A percentile compares a stretch with the other conserved stretches of the same genome.
Conservation (phyloP, 768 basidiomycete genomes). For the Rhizopogon rudus region DNA sequence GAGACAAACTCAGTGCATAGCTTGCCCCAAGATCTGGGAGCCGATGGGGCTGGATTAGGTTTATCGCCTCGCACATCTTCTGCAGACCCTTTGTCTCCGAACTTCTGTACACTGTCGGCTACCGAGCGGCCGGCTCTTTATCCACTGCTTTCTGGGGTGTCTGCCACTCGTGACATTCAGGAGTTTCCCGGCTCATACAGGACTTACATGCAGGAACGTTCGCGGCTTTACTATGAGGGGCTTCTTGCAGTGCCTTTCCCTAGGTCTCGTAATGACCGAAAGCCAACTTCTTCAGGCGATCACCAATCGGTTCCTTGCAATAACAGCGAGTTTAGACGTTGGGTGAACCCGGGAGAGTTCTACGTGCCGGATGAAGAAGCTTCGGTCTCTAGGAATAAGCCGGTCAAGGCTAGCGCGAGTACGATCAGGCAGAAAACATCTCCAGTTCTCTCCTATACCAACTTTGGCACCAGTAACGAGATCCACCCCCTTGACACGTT, state of each 20-base stretch:
- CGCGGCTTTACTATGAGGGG: conserved; percentile 42
- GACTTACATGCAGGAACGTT: conserved; percentile 44
- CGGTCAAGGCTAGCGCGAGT: background rate
- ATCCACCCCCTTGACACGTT: conserved; percentile 16
- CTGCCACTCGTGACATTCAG: conserved; percentile 42
- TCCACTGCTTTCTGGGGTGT: conserved; percentile 41
- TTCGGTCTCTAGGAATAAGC: conserved; percentile 3
- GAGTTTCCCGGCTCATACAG: conserved; percentile 51
- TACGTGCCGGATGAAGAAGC: background rate
- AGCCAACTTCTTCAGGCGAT: background rate
- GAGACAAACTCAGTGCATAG: conserved; percentile 8
- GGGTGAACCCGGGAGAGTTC: conserved; percentile 1
- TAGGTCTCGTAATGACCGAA: conserved; percentile 5
- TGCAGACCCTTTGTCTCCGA: conserved; percentile 1
- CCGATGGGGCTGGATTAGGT: background rate
- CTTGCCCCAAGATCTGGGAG: background rate
- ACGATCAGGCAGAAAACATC: background rate
- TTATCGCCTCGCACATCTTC: background rate
- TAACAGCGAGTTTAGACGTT: conserved; percentile 2
- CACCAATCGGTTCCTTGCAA: conserved; percentile 3
- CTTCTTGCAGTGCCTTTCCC: conserved; percentile 22
- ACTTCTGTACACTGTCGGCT: conserved; percentile 26
- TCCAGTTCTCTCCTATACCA: background rate
- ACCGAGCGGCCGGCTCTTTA: conserved; percentile 50
- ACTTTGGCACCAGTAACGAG: background rate